phyloP scores from a whole-genome alignment of 768 basidiomycete genomes.

The Collybiopsis confluens region DNA sequence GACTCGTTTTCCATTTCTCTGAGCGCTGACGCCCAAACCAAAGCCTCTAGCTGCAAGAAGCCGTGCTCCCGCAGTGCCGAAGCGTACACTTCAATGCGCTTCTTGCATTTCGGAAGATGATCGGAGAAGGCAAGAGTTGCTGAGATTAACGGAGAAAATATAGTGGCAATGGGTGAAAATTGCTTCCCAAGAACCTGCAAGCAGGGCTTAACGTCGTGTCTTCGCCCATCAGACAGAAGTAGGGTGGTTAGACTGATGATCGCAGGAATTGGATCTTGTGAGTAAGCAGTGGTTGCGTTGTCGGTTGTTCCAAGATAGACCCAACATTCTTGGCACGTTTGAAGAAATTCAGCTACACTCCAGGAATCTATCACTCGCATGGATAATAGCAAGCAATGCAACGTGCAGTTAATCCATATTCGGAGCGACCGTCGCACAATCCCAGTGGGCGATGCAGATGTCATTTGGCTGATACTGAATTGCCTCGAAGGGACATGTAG shows the following conservation, averaged over 20 bases:
- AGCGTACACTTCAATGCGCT: conserved; percentile 8
- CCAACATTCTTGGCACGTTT: not conserved
- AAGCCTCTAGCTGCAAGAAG: conserved; percentile 42
- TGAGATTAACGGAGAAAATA: conserved; percentile 15
- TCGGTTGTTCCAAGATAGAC: not conserved
- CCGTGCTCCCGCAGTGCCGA: conserved; percentile 26
- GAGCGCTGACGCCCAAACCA: conserved; percentile 49
- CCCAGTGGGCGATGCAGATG: not conserved
- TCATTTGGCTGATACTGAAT: not conserved
- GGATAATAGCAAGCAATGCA: not conserved
- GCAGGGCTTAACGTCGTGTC: not conserved
- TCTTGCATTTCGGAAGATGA: conserved; percentile 3
- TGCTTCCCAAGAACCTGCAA: conserved; percentile 22
- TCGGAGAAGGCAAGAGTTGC: conserved; percentile 7
- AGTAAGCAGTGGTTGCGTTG: not conserved
- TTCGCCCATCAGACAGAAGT: not conserved
- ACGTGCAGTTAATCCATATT: not conserved
- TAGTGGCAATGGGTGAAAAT: conserved; percentile 21
- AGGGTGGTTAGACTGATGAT: conserved; percentile 4
- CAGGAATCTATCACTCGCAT: not conserved
- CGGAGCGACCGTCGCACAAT: conserved; percentile 5
- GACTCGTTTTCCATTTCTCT: conserved; percentile 37
- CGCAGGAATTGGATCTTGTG: not conserved
- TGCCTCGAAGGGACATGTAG: not conserved
- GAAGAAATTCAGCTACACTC: not conserved